phyloP scores from a whole-genome alignment of 73 alveolate species.

The Tetrahymena malaccensis region DNA sequence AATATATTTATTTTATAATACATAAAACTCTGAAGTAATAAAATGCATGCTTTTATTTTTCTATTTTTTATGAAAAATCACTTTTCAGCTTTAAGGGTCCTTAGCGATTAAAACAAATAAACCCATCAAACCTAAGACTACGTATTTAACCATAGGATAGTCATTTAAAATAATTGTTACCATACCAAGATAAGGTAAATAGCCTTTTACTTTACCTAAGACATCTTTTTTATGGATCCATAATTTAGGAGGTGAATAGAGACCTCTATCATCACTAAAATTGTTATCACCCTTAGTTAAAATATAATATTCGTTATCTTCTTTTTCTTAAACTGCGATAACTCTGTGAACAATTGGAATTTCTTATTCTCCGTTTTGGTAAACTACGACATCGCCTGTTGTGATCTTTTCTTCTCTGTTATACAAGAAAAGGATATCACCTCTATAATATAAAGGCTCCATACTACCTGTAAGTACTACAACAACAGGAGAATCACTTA shows the following conservation, averaged over 20 bases:
- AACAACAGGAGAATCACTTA: conserved; percentile 89
- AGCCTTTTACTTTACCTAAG: conserved; percentile 86
- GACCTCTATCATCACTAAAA: conserved; percentile 93
- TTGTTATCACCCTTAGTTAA: conserved; percentile 97
- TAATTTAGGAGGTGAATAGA: conserved; percentile 80
- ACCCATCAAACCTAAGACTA: conserved; percentile 82
- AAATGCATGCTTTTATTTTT: not conserved
- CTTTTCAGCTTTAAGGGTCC: conserved; percentile 68
- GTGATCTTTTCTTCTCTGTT: conserved; percentile 51
- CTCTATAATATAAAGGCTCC: conserved; percentile 96
- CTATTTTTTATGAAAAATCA: not conserved
- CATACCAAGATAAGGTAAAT: conserved; percentile 93
- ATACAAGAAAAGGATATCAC: conserved; percentile 90
- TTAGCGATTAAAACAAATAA: conserved; percentile 75
- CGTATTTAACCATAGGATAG: conserved; percentile 79
- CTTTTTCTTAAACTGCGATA: conserved; percentile 59
- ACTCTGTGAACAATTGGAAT: conserved; percentile 97
- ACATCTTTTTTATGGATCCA: conserved; percentile 73
- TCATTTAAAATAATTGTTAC: conserved; percentile 89
- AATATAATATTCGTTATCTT: conserved; percentile 50
- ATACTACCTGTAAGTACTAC: conserved; percentile 93
- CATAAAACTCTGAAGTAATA: not conserved
- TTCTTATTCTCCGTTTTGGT: conserved; percentile 73
- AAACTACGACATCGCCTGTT: conserved; percentile 94
- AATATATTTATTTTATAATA: too few species aligned